Conservation (phyloP, 441 rosid genomes). For the Adansonia grandidieri region DNA sequence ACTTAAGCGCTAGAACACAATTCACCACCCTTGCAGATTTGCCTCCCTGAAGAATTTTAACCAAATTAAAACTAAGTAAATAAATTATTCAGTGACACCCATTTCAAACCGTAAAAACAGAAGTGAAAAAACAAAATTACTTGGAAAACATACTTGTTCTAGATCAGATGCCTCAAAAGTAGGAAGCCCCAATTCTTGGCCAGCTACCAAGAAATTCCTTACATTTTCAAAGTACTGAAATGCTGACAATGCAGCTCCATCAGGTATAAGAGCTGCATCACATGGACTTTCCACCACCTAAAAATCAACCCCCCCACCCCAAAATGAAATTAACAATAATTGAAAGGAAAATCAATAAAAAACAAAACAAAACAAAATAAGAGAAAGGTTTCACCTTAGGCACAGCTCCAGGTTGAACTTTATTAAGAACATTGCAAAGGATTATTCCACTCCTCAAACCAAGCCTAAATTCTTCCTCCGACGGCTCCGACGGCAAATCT, state of each 20-base stretch:
- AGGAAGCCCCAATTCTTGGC: conserved; percentile 78
- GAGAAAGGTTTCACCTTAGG: conserved; percentile 50
- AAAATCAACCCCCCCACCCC: not conserved
- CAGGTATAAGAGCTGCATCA: conserved; percentile 77
- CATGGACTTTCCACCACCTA: conserved; percentile 92
- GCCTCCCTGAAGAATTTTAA: conserved; percentile 68
- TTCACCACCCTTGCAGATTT: conserved; percentile 87
- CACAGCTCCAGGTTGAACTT: conserved; percentile 69
- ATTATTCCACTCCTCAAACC: conserved; percentile 79
- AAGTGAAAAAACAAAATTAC: no score
- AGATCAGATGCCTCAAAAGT: conserved; percentile 98
- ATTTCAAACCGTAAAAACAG: no score
- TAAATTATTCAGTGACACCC: not conserved
- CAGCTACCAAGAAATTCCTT: conserved; percentile 90
- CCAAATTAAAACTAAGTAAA: conserved; percentile 3
- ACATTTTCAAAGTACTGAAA: conserved; percentile 97
- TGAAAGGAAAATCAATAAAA: not conserved
- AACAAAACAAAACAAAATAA: not conserved
- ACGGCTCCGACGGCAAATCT: conserved; percentile 26
- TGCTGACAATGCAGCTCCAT: conserved; percentile 96
- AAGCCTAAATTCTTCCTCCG: conserved; percentile 73
- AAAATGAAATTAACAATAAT: not conserved
- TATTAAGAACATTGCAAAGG: conserved; percentile 71
- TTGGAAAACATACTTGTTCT: conserved; percentile 63
- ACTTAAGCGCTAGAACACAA: conserved; percentile 81